Base-by-base conservation (phyloP, 805 yeast genomes). In the Crinitomyces ghanaensis region DNA sequence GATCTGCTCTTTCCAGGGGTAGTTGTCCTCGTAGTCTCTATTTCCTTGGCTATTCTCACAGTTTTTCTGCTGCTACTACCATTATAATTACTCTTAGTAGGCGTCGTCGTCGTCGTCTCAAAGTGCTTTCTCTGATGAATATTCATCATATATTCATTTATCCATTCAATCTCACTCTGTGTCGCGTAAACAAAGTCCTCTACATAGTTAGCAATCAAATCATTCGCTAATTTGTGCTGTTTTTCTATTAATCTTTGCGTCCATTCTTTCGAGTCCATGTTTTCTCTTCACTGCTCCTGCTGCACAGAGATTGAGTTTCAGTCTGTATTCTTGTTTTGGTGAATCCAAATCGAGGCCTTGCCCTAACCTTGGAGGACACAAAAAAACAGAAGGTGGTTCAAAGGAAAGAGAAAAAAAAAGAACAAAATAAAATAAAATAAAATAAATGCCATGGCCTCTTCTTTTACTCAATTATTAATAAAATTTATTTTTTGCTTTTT, bases 211-310 rank as follows among this genome's bases (percentile, higher is more conserved):
- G 49, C 42, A 41, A 67, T 62, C 34, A 58, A 53, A 27, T 55
- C 57, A 40, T 57, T 57, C 19, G 62, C 57, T 11, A 58, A 53
- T 35, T 50, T 47, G 48, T 66, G 51, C 43, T 70, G 73, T 31
- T 51, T 51, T 21, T 67, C 57, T 30, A 69, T 56, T 72, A 74
- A 71, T 40, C 57, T 64, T 8, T 72, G 65, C 2, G 74, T n/a
- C n/a, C n/a, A n/a, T n/a, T n/a, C n/a, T n/a, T n/a, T n/a, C 12
- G 15, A 8, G 12, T n/a, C 12, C 12, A 26, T 13, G 12, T 26
- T 8, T n/a, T 13, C 13, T n/a, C 12, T 26, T 8, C 28, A 8
- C 9, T n/a, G 12, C 12, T 8, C 28, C 15, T 13, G 28, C 9
- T 9, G 12, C 15, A n/a, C 15, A 8, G 9, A n/a, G 12, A 26